Percentiles rank a stretch among this genome's conserved stretches.
phyloP scores from a whole-genome alignment of 2,329 filamentous ascomycete species.

The Fusarium armeniacum region DNA sequence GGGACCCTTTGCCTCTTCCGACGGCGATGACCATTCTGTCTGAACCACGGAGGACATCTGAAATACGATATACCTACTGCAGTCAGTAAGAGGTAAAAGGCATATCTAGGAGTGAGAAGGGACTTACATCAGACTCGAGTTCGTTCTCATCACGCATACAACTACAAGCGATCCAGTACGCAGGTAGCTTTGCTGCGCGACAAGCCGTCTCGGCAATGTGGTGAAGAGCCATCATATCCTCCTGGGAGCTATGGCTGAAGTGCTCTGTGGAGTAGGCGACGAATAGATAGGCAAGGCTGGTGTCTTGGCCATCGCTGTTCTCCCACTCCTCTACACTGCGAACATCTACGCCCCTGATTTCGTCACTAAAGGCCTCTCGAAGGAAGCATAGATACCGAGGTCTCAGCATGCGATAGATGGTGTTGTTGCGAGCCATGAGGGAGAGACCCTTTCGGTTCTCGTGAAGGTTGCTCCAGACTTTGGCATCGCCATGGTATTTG shows the following conservation, averaged over 20 bases:
- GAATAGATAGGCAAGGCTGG: constrained; percentile 44
- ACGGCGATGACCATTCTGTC: constrained; percentile 48
- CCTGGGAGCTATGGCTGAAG: constrained; percentile 44
- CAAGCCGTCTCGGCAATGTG: constrained; percentile 49
- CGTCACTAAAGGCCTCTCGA: constrained; percentile 42
- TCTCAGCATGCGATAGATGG: constrained; percentile 43
- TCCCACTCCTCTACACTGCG: constrained; percentile 46
- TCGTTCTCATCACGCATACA: constrained; percentile 48
- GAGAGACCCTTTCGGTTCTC: constrained; percentile 46
- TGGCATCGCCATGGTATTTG: constrained; percentile 44
- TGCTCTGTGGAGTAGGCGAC: constrained; percentile 49
- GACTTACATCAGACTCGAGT: constrained; percentile 46
- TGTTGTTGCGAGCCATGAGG: constrained; percentile 43
- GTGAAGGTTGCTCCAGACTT: constrained; percentile 50
- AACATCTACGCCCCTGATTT: constrained; percentile 46
- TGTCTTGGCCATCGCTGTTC: constrained; percentile 39
- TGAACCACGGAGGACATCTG: constrained; percentile 48
- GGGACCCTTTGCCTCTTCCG: constrained; percentile 36
- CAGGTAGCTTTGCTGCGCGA: constrained; percentile 45
- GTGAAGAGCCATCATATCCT: constrained; percentile 47
- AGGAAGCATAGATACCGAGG: constrained; percentile 49
- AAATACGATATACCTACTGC: constrained; percentile 46
- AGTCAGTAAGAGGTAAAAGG: constrained; percentile 9
- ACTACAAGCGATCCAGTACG: constrained; percentile 49
- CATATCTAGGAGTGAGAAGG: no score